phyloP scores from a whole-genome alignment of 371 early-diverging fungal species.

The Actinomortierella wolfii region DNA sequence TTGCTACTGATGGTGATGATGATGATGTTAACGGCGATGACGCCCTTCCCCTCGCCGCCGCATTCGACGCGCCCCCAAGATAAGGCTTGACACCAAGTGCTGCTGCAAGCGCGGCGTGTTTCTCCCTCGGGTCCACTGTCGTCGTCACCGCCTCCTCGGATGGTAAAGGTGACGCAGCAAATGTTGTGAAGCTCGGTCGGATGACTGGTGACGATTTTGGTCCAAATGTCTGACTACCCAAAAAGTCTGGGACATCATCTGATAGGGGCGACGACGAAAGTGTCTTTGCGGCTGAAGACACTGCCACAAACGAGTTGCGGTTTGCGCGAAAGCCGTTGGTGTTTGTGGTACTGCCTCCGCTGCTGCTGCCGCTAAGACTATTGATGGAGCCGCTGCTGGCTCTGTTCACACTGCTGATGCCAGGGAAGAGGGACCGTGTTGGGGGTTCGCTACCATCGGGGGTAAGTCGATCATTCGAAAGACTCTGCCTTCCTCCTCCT shows the following conservation, averaged over 20 bases:
- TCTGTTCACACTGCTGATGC: background rate
- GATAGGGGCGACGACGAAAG: too few species aligned
- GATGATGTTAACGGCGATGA: background rate
- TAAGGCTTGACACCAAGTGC: background rate
- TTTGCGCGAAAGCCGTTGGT: conserved; percentile 6
- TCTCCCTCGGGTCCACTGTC: background rate
- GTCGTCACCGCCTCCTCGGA: background rate
- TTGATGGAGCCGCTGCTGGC: background rate
- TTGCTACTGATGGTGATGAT: background rate
- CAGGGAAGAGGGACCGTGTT: background rate
- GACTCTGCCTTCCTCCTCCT: too few species aligned
- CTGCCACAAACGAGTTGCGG: conserved; percentile 16
- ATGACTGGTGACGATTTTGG: too few species aligned
- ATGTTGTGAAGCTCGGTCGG: too few species aligned
- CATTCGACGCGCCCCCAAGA: background rate
- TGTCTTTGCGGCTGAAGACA: conserved; percentile 14
- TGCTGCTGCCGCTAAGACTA: background rate
- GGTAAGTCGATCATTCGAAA: background rate
- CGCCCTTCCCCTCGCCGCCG: background rate
- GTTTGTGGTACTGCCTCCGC: too few species aligned
- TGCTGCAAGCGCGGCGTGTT: background rate
- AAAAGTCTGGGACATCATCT: too few species aligned
- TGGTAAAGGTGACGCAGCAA: background rate
- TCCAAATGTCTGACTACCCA: too few species aligned
- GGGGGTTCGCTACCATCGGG: too few species aligned